phyloP scores from a whole-genome alignment of 2,329 filamentous ascomycete genomes.

The Zymoseptoria ardabiliae region DNA sequence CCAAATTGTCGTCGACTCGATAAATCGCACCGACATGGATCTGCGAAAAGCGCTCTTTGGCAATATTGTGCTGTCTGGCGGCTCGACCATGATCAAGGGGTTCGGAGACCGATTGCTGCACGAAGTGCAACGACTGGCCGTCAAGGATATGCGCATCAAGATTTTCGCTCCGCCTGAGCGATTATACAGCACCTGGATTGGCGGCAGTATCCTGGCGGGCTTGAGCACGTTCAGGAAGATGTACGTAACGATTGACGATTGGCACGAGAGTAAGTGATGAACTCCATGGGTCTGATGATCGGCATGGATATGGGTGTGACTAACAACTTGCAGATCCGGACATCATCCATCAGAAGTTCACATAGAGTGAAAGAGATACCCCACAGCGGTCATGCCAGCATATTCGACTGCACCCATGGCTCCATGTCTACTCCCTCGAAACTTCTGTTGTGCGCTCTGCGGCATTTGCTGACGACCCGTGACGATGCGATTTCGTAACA shows the following conservation, averaged over 20 bases:
- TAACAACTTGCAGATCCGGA: constrained; percentile 57
- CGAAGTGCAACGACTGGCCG: constrained; percentile 85
- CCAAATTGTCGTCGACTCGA: constrained; percentile 95
- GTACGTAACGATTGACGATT: constrained; percentile 99
- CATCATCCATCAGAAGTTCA: constrained; percentile 97
- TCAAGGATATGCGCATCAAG: constrained; percentile 99
- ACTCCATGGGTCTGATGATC: constrained; percentile 2
- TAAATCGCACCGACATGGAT: constrained; percentile 91
- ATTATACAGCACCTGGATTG: constrained; percentile 99
- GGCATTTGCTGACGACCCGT: background rate
- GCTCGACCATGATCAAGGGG: constrained; percentile 91
- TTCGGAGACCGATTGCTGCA: constrained; percentile 88
- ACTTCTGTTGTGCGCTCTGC: background rate
- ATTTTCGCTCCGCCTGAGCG: constrained; percentile 96
- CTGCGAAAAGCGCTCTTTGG: constrained; percentile 87
- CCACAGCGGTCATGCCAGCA: background rate
- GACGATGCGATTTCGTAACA: background rate
- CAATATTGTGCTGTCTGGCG: constrained; percentile 95
- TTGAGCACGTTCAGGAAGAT: constrained; percentile 99
- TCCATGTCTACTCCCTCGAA: background rate
- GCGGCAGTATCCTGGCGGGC: constrained; percentile 91
- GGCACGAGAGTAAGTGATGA: constrained; percentile 68
- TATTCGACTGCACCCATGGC: background rate
- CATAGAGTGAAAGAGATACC: constrained; percentile 40
- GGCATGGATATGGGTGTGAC: constrained; percentile 6